These are phyloP conservation scores for Cyanidiococcus yangmingshanensis DNA, from an alignment of 23 red algal species.

Conservation along the genomic window DNA sequence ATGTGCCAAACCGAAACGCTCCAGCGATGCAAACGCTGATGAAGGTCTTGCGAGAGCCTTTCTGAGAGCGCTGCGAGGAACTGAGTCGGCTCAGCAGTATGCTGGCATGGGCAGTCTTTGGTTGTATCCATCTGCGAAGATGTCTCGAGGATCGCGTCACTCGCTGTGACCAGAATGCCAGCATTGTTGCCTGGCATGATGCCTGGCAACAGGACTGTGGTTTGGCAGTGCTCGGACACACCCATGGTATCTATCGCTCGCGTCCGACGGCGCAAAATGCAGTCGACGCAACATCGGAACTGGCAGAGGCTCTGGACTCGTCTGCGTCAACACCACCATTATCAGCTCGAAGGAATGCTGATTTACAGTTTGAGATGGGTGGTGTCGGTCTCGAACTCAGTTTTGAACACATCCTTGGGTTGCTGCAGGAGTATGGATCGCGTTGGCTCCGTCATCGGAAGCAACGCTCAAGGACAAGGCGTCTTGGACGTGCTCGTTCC, in stretches of 20 bases:
- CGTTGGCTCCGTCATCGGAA: not conserved
- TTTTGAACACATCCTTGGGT: not conserved
- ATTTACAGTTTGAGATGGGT: not conserved
- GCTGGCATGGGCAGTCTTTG: slow-evolving; percentile 4
- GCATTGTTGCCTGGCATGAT: not conserved
- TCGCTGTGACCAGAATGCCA: not conserved
- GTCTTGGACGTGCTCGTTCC: not conserved
- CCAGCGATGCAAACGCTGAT: not conserved
- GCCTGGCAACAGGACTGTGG: not conserved
- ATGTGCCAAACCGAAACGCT: not conserved
- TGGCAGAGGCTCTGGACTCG: not conserved
- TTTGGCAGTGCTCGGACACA: not conserved
- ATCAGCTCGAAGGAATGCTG: not conserved
- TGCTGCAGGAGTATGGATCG: not conserved
- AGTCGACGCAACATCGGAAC: no score
- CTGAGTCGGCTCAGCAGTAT: not conserved
- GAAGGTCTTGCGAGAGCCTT: not conserved
- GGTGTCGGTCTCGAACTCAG: not conserved
- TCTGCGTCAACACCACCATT: not conserved
- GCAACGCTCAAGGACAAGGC: not conserved
- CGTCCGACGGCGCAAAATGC: not conserved
- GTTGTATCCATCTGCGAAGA: not conserved
- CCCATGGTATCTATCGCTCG: not conserved
- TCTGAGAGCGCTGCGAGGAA: not conserved
- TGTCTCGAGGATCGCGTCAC: not conserved